Evolutionary conservation across 129 eudicot species (phyloP).

Genomic region (Centaurea solstitialis): DNA sequence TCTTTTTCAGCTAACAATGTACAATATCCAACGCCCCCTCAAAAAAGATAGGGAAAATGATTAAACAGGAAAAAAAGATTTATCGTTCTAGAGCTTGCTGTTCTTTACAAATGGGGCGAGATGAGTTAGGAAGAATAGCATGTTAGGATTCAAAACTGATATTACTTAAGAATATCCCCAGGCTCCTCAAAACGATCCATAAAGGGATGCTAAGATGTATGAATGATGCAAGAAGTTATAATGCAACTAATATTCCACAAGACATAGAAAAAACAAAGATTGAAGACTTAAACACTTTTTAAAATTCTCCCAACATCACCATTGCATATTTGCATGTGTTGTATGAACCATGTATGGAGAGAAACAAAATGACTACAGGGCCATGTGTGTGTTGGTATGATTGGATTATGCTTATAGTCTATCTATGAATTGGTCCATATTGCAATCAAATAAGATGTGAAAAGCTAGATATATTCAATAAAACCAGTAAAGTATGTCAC

Average conservation of each 20-base stretch:
- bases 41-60: not conserved
- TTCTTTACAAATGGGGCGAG: not conserved
- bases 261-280: not conserved
- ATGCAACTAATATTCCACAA: not conserved
- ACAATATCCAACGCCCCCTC: not conserved
- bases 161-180: slow-evolving; percentile 3
- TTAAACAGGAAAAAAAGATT: not conserved
- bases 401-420: not conserved
- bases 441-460: not conserved
- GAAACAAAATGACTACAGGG: not conserved
- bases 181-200: not conserved
- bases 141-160: not conserved
- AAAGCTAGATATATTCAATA: not conserved
- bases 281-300: not conserved
- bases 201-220: not conserved
- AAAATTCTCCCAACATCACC: not conserved
- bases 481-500: not conserved
- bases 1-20: not conserved
- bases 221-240: not conserved
- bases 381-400: not conserved
- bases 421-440: not conserved
- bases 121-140: not conserved
- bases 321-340: not conserved
- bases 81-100: not conserved
- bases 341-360: not conserved